Percentiles rank a stretch among this genome's conserved stretches.
Evolutionary conservation across 192 early-diverging fungal genomes (phyloP).

Genomic region (Powellomyces hirtus): DNA sequence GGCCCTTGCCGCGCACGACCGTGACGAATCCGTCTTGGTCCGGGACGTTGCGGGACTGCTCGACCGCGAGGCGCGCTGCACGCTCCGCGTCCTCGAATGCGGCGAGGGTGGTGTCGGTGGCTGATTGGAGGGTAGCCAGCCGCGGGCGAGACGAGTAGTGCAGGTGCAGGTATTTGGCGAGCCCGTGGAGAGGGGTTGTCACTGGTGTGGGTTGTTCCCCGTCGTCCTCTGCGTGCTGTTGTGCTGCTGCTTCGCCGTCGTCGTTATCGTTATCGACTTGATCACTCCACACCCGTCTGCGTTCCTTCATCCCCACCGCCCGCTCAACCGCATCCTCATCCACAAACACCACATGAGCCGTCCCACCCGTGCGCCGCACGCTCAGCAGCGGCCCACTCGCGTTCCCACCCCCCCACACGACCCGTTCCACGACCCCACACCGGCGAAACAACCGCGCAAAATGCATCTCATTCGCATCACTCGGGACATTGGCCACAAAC

Average conservation of each 20-base stretch:
- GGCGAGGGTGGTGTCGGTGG: slow-evolving; percentile 72
- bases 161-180: slow-evolving; percentile 35
- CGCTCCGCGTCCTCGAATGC: slow-evolving; percentile 77
- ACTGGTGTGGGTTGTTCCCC: background rate
- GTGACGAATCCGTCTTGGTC: slow-evolving; percentile 93
- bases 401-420: slow-evolving; percentile 2
- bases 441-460: slow-evolving; percentile 41
- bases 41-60: slow-evolving; percentile 70
- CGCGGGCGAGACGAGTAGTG: slow-evolving; percentile 37
- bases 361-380: slow-evolving; percentile 14
- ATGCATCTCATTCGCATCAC: slow-evolving; percentile 37
- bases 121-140: slow-evolving; percentile 49
- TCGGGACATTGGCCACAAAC: slow-evolving; percentile 42
- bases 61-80: slow-evolving; percentile 61
- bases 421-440: slow-evolving; percentile 41
- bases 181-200: slow-evolving; percentile 41
- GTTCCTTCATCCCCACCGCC: slow-evolving; percentile 59
- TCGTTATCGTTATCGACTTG: slow-evolving; percentile 31
- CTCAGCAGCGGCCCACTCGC: background rate
- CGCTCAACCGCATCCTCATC: slow-evolving; percentile 62
- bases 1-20: slow-evolving; percentile 66
- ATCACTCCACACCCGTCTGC: slow-evolving; percentile 61
- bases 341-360: slow-evolving; percentile 52
- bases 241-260: slow-evolving; percentile 13
- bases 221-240: background rate